Percentiles rank a stretch among this genome's conserved stretches.
Conservation (phyloP, 306 rosid species). For the Luffa aegyptiaca region DNA sequence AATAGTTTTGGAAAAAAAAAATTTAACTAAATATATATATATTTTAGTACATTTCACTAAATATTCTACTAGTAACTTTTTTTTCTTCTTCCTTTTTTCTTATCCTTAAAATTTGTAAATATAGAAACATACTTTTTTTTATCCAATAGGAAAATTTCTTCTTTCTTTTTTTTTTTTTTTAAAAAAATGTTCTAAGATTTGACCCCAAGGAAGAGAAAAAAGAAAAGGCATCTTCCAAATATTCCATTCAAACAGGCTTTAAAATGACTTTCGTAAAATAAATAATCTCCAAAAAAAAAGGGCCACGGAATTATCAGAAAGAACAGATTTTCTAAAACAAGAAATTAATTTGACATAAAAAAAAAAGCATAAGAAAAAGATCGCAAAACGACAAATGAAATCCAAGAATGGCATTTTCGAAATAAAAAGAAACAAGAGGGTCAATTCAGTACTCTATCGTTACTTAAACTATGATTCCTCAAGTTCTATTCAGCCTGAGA, state of each 20-base stretch:
- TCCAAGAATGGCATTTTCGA: conserved; percentile 40
- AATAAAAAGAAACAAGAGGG: conserved; percentile 22
- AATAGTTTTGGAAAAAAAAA: too few species aligned
- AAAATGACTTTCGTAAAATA: conserved; percentile 9
- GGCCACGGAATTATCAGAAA: background rate
- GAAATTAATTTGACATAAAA: background rate
- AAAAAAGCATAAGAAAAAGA: background rate
- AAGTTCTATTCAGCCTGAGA: background rate
- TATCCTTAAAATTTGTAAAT: background rate
- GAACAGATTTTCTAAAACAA: background rate
- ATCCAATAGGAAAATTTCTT: background rate
- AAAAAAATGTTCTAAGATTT: background rate
- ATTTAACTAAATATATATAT: background rate
- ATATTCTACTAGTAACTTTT: too few species aligned
- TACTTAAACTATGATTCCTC: conserved; percentile 47
- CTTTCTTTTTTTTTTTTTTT: background rate
- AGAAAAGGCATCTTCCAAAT: conserved; percentile 22
- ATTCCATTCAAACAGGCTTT: background rate
- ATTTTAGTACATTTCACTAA: background rate
- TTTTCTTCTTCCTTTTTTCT: too few species aligned
- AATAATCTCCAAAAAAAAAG: background rate
- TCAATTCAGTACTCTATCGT: conserved; percentile 16
- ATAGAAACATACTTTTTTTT: background rate
- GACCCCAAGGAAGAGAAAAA: conserved; percentile 9
- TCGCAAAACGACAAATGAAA: conserved; percentile 4